These are phyloP conservation scores for Anthoceros angustus DNA, from an alignment of 225 moss, liverwort and hornwort species.

Conservation along the genomic window DNA sequence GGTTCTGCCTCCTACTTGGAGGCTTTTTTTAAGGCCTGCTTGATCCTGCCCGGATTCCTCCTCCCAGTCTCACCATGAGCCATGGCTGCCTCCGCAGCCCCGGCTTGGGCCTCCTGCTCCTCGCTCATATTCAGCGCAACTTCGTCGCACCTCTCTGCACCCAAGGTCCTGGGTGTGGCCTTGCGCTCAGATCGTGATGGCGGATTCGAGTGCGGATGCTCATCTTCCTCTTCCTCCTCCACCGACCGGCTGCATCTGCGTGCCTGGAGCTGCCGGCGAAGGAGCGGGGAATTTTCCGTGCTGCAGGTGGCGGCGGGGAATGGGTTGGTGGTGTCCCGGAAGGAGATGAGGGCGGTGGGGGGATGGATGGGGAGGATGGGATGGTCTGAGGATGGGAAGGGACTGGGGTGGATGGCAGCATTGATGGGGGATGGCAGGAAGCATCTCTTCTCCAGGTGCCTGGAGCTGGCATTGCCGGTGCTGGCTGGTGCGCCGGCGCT, in stretches of 20 bases:
- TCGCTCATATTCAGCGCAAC: background rate
- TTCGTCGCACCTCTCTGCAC: background rate
- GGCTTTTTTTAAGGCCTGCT: background rate
- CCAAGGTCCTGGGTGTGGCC: background rate
- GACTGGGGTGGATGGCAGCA: background rate
- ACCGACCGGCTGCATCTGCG: no score
- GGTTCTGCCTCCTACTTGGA: no score
- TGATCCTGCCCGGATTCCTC: background rate
- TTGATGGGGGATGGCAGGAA: background rate
- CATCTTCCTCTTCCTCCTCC: background rate
- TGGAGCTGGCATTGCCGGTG: background rate
- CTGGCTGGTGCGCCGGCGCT: conserved; percentile 9
- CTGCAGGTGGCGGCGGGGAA: no score
- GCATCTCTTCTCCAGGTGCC: background rate
- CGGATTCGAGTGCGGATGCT: background rate
- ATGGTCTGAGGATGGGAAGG: background rate
- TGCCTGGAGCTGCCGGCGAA: no score
- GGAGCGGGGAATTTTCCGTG: no score
- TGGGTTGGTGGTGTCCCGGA: no score
- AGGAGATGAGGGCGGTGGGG: no score
- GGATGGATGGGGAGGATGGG: no score
- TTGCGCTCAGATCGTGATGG: background rate
- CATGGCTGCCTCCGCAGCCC: background rate
- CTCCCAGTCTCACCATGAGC: background rate
- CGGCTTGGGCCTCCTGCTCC: background rate